Base-by-base conservation (phyloP, 129 eudicot species). In the Flaveria linearis region DNA sequence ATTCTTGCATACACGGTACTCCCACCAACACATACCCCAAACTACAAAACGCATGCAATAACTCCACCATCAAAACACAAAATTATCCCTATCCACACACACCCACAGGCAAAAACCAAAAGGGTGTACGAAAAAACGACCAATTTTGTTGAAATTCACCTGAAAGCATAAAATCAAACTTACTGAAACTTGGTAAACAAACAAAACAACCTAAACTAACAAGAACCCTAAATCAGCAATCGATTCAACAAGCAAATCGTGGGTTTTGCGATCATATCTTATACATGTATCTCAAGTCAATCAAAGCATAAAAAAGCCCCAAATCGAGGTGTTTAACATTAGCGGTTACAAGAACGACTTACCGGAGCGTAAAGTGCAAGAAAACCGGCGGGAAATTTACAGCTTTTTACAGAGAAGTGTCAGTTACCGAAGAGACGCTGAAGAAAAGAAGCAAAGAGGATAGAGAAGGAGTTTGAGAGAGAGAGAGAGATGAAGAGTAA, bases 391-490 rank as follows among this genome's bases (percentile, higher is more conserved):
- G 82, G 80, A 73, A 71, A 25, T 60, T 75, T 75, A 75, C 81
- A 83, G 82, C 50, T 65, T 65, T 41, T 65, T 33, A 33, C 43
- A 33, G 20, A 63, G 78, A 43, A 75, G 79, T 81, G 85, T 69
- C 86, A 85, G 86, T 85, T 78, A 83, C 84, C 81, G 81, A 79
- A 83, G 81, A 83, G 84, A 85, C 84, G 68, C 26, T 66, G 30
- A 71, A 71, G 65, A 71, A 71, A 52, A 71, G 51, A 60, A 71
- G 52, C 64, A 62, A 71, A 49, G 67, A 68, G 68, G 58, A 66
- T 65, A 46, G 69, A 78, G 63, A 71, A 78, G 52, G 62, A 56
- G 60, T 53, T 53, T 15, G n/a, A 39, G 69, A 62, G 70, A 70
- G 69, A 62, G 70, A 70, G 75, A 78, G 76, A 41, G 58, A 47